These are phyloP conservation scores for Dryas drummondii DNA, from an alignment of 306 rosid species.

Conservation along the genomic window DNA sequence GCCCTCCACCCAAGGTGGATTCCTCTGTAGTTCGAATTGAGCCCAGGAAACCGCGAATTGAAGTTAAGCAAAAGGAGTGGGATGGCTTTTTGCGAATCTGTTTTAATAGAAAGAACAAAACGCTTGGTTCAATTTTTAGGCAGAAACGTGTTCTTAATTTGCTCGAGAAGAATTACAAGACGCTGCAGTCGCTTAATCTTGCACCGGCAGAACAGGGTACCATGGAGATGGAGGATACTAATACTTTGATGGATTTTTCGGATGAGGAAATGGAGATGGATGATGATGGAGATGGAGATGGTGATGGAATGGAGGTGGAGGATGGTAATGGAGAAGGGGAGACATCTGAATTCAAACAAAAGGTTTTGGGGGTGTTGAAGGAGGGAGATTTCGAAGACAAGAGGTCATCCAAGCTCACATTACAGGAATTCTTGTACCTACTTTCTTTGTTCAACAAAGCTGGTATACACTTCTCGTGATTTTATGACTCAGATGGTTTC, in stretches of 20 bases:
- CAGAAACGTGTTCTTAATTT: conserved; percentile 71
- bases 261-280: conserved; percentile 59
- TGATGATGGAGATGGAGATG: conserved; percentile 37
- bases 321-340: conserved; percentile 50
- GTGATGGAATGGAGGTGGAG: conserved; percentile 63
- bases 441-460: conserved; percentile 81
- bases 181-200: conserved; percentile 54
- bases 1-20: conserved; percentile 92
- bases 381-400: conserved; percentile 86
- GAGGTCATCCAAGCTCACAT: conserved; percentile 79
- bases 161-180: conserved; percentile 84
- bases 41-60: conserved; percentile 73
- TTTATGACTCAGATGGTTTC: background rate
- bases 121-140: conserved; percentile 85
- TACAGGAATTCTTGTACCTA: conserved; percentile 71
- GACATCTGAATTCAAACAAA: conserved; percentile 75
- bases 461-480: conserved; percentile 75
- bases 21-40: conserved; percentile 87
- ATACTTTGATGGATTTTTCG: conserved; percentile 33
- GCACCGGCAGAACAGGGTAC: conserved; percentile 43
- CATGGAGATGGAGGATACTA: conserved; percentile 30
- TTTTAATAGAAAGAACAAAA: conserved; percentile 88
- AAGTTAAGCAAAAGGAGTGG: conserved; percentile 85
- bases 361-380: conserved; percentile 66
- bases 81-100: conserved; percentile 84